Percentiles rank a stretch among this genome's conserved stretches.
phyloP scores from a whole-genome alignment of 164 flowering plant species.

The Dillenia turbinata region DNA sequence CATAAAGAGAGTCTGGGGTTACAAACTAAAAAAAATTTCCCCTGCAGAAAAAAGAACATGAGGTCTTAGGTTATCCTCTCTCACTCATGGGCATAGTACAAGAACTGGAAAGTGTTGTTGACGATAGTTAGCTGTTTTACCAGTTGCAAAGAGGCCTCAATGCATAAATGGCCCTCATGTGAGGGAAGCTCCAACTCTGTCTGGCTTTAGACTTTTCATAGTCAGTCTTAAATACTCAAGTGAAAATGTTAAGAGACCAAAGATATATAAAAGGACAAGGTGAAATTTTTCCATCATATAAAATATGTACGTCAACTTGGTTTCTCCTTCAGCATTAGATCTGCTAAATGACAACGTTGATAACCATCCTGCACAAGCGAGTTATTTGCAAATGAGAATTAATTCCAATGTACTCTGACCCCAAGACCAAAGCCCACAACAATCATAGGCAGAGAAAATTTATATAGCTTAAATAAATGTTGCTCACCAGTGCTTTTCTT shows the following conservation, averaged over 20 bases:
- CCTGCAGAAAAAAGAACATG: too few species aligned
- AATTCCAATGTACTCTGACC: not conserved
- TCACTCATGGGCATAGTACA: too few species aligned
- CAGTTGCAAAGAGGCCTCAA: too few species aligned
- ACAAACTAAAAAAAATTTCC: too few species aligned
- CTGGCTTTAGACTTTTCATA: slow-evolving; percentile 31
- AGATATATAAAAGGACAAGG: slow-evolving; percentile 27
- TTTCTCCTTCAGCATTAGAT: slow-evolving; percentile 19
- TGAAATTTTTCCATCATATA: slow-evolving; percentile 24
- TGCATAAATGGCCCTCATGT: not conserved
- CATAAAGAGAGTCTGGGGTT: too few species aligned
- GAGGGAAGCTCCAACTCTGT: slow-evolving; percentile 29
- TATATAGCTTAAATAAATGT: not conserved
- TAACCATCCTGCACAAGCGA: not conserved
- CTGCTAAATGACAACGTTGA: slow-evolving; percentile 10
- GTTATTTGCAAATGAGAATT: too few species aligned
- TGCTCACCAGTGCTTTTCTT: slow-evolving; percentile 39
- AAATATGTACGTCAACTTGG: slow-evolving; percentile 8
- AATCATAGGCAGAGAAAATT: not conserved
- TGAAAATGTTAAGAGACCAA: slow-evolving; percentile 33
- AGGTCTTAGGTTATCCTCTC: too few species aligned
- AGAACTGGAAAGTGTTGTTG: too few species aligned
- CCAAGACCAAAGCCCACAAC: too few species aligned
- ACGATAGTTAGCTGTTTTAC: too few species aligned
- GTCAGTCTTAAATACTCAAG: slow-evolving; percentile 28